These are phyloP conservation scores for Ustilago nuda DNA, from an alignment of 1,284 basidiomycete genomes.

Conservation along the genomic window DNA sequence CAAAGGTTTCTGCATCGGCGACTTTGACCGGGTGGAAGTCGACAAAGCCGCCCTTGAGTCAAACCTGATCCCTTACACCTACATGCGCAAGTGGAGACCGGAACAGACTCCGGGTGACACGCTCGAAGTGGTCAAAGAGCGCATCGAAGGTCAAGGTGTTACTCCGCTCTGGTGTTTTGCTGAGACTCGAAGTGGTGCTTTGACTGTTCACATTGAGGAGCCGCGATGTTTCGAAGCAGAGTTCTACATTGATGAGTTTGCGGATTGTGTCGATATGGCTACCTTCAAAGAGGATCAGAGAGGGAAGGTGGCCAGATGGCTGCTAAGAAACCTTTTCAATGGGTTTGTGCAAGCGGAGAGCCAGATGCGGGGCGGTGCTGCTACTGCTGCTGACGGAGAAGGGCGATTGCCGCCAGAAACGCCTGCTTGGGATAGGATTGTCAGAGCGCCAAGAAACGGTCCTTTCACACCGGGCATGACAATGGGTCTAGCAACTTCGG, in stretches of 20 bases:
- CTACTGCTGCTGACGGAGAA: background rate
- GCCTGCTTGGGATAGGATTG: slow-evolving; percentile 46
- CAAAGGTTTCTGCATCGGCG: slow-evolving; percentile 80
- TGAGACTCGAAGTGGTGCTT: slow-evolving; percentile 88
- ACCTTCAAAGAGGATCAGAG: slow-evolving; percentile 78
- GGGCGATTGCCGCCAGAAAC: slow-evolving; percentile 25
- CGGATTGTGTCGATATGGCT: slow-evolving; percentile 28
- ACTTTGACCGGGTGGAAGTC: slow-evolving; percentile 79
- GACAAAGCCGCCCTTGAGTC: slow-evolving; percentile 37
- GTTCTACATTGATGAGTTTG: slow-evolving; percentile 89
- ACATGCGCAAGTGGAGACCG: slow-evolving; percentile 47
- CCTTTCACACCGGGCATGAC: slow-evolving; percentile 68
- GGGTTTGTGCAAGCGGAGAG: slow-evolving; percentile 60
- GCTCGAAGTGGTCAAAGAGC: slow-evolving; percentile 84
- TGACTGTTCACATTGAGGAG: slow-evolving; percentile 89
- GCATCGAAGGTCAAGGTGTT: slow-evolving; percentile 91
- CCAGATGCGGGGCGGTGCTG: slow-evolving; percentile 34
- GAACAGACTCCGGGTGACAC: slow-evolving; percentile 74
- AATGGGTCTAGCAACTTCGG: slow-evolving; percentile 53
- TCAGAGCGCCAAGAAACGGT: slow-evolving; percentile 23
- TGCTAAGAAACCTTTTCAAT: slow-evolving; percentile 67
- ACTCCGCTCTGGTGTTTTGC: slow-evolving; percentile 86
- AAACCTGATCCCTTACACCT: slow-evolving; percentile 27
- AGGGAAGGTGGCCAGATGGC: slow-evolving; percentile 61
- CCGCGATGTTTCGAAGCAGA: slow-evolving; percentile 88